Base-by-base conservation (phyloP, 768 basidiomycete species). In the Hydnomerulius pinastri region DNA sequence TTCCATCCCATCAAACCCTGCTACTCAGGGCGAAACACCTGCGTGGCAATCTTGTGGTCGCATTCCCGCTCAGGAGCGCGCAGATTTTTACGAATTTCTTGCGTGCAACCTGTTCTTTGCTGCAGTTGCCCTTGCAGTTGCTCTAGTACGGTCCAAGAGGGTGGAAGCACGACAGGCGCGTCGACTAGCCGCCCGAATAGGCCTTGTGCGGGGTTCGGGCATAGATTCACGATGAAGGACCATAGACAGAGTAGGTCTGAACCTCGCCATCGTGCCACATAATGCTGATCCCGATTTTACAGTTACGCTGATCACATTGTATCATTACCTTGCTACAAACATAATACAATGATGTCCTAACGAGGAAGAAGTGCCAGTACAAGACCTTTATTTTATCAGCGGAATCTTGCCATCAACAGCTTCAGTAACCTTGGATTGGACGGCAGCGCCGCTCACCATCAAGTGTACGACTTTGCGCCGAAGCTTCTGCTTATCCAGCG, bases 11-110 rank as follows among this genome's bases (percentile, higher is more conserved):
- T 47, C 61, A 57, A 7, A 17, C 25, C 17, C 41, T 7, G 24
- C 51, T 7, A 37, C 32, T 9, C 60, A 59, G 27, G 84, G 83
- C 33, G 84, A 86, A 69, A 82, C 80, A 1, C 85, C 86, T 3
- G 93, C 92, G 5, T 98, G 93, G 92, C 87, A 93, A 63, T 84
- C 93, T 4, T 98, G 95, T 59, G 95, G 94, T 4, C 91, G 92
- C 54, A 89, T 94, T 29, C 76, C 88, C 38, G 70, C 74, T 17
- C 77, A 81, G 53, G 94, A 98, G 70, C 82, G 86, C 37, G 86
- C 80, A 7, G 92, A 94, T 67, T 98, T 91, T 65, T 90, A 83
- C 71, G 93, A 97, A 66, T 98, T 97, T 68, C 71, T 95, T 7
- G 92, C 85, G 21, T 86, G 90, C 64, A 96, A 94, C 63, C 59